Evolutionary conservation across 345 rosid species (phyloP).

Genomic region (Brassica incana): DNA sequence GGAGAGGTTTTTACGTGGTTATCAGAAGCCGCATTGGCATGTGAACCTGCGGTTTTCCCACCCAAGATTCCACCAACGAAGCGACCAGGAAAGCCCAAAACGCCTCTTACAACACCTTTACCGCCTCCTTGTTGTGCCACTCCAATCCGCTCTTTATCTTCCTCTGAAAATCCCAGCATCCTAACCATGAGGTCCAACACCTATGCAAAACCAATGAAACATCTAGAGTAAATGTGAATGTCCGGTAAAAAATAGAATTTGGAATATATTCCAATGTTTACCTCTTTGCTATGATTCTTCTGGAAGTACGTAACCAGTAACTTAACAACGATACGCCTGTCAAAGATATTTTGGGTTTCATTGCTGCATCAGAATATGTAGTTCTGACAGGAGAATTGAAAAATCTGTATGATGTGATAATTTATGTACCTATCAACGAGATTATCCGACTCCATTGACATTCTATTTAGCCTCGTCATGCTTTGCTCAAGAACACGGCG

Average conservation of each 20-base stretch:
- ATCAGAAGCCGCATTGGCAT: constrained; percentile 61
- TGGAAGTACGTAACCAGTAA: constrained; percentile 84
- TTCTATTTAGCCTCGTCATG: constrained; percentile 87
- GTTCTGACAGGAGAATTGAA: background rate
- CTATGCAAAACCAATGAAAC: constrained; percentile 39
- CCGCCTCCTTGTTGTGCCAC: constrained; percentile 67
- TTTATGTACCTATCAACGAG: constrained; percentile 73
- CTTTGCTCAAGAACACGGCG: constrained; percentile 84
- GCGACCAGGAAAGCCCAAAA: constrained; percentile 92
- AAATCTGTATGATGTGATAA: background rate
- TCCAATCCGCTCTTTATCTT: constrained; percentile 90
- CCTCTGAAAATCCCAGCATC: constrained; percentile 91
- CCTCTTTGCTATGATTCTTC: constrained; percentile 94
- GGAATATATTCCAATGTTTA: constrained; percentile 33
- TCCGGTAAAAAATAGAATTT: background rate
- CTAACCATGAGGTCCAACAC: constrained; percentile 96
- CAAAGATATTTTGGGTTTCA: background rate
- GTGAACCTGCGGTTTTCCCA: constrained; percentile 56
- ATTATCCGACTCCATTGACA: constrained; percentile 89
- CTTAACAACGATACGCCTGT: constrained; percentile 94
- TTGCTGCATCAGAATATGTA: background rate
- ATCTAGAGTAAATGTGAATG: background rate
- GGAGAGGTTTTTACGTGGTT: constrained; percentile 53
- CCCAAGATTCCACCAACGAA: constrained; percentile 88
- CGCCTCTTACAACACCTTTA: constrained; percentile 92